Percentiles rank a stretch among this genome's conserved stretches.
These are phyloP conservation scores for Ustulina deusta DNA, from an alignment of 2,329 filamentous ascomycete species.

Conservation along the genomic window DNA sequence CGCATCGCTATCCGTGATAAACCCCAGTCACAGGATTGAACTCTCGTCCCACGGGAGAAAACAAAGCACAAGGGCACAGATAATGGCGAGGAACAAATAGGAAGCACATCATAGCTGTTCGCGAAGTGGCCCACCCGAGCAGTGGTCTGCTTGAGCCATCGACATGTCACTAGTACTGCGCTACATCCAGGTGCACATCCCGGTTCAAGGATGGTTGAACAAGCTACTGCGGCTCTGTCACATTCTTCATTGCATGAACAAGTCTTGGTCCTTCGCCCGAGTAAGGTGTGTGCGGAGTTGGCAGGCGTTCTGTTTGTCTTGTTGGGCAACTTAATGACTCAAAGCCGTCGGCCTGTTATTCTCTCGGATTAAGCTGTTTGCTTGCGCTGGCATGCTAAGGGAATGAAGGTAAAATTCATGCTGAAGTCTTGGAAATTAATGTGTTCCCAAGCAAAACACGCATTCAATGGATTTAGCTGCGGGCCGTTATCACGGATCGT, in stretches of 20 bases:
- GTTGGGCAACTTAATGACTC: conserved; percentile 22
- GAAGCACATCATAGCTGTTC: conserved; percentile 8
- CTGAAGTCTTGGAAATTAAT: conserved; percentile 3
- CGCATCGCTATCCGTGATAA: conserved; percentile 25
- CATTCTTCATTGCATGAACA: conserved; percentile 32
- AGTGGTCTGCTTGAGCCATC: conserved; percentile 4
- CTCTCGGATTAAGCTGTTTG: neutral
- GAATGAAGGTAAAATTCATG: neutral
- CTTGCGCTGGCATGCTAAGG: conserved; percentile 18
- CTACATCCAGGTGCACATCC: conserved; percentile 23
- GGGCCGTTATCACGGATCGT: neutral
- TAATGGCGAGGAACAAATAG: conserved; percentile 6
- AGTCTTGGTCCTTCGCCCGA: conserved; percentile 34
- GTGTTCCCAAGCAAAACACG: conserved; percentile 8
- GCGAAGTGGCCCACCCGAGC: neutral
- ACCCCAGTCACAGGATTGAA: conserved; percentile 6
- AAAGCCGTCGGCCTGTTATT: conserved; percentile 6
- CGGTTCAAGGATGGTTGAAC: conserved; percentile 20
- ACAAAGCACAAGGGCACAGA: neutral
- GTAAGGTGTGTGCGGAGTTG: conserved; percentile 18
- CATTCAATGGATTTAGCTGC: neutral
- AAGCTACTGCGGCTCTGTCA: conserved; percentile 42
- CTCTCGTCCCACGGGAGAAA: conserved; percentile 13
- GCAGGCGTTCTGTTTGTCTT: conserved; percentile 19
- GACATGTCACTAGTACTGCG: conserved; percentile 27